phyloP scores from a whole-genome alignment of 2,329 filamentous ascomycete species.

The Apiospora pterosperma region DNA sequence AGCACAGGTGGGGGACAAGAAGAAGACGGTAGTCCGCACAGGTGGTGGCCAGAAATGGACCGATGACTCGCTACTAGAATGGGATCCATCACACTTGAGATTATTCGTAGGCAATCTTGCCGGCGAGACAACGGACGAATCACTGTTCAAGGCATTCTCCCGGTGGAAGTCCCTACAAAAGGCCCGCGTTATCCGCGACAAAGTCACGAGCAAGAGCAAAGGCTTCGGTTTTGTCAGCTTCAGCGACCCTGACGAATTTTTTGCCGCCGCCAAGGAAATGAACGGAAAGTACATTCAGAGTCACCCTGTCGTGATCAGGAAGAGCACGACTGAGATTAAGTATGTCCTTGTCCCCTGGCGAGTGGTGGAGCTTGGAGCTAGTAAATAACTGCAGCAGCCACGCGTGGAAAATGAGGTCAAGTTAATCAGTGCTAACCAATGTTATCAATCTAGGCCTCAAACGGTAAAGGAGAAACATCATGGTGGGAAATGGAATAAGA shows the following conservation, averaged over 20 bases:
- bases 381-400: neutral
- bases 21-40: constrained; percentile 83
- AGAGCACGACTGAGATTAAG: constrained; percentile 89
- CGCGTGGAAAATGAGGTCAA: neutral
- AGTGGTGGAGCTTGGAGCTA: neutral
- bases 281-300: constrained; percentile 98
- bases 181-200: constrained; percentile 90
- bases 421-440: constrained; percentile 1
- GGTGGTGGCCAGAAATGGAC: constrained; percentile 93
- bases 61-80: constrained; percentile 84
- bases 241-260: constrained; percentile 91
- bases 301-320: constrained; percentile 83
- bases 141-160: constrained; percentile 87
- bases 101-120: constrained; percentile 96
- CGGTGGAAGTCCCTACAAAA: constrained; percentile 87
- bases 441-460: constrained; percentile 40
- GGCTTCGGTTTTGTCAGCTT: constrained; percentile 97
- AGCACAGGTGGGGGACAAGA: constrained; percentile 51
- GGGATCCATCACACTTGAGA: constrained; percentile 91
- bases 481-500: constrained; percentile 26
- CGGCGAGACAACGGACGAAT: constrained; percentile 96
- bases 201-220: constrained; percentile 92
- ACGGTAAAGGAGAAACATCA: constrained; percentile 54
- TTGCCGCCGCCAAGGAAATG: constrained; percentile 96
- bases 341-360: constrained; percentile 3